Base-by-base conservation (phyloP, 257 asterid genomes). In the Verbascum thapsus region DNA sequence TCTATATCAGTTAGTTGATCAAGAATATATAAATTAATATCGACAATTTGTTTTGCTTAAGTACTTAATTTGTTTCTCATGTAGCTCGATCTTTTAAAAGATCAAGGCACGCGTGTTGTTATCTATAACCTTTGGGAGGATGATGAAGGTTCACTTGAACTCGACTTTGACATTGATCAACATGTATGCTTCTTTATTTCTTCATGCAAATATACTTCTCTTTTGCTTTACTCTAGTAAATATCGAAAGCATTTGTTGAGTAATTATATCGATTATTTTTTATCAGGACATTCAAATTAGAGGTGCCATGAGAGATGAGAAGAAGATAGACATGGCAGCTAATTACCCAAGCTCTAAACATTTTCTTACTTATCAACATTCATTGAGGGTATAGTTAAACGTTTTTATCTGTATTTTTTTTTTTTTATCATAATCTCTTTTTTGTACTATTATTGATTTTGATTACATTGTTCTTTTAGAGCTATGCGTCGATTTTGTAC, bases 121-220 rank as follows among this genome's bases (percentile, higher is more conserved):
- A 82, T 91, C 52, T 88, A 85, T 66, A 91, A 88, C 70, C 91
- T 88, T 8, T 88, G 98, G 98, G 94, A 88, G 80, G 87, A 86
- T 11, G 96, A 91, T 6, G 74, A 72, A 67, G 95, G 89, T 48
- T 39, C 67, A 8, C 73, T 45, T 2, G 98, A 91, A 54, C 82
- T 91, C 54, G 94, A 91, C 71, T 88, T 88, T 51, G 85, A 80
- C 30, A 26, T 73, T 1, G 91, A 91, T 72, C 55, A 43, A 68
- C 69, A 83, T 64, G 98, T 85, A 80, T 37, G 67, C 48, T 39
- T 39, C 23, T 53, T n/a, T n/a, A 8, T 32, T 53, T 22, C 23
- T 4, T 22, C 8, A 5, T 13, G 22, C 50, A 35, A 4, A 12
- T 35, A n/a, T n/a, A n/a, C 34, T 19, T 34, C 55, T 20, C 15